Base-by-base conservation (phyloP, 768 basidiomycete species). In the Daedaleopsis nitida region DNA sequence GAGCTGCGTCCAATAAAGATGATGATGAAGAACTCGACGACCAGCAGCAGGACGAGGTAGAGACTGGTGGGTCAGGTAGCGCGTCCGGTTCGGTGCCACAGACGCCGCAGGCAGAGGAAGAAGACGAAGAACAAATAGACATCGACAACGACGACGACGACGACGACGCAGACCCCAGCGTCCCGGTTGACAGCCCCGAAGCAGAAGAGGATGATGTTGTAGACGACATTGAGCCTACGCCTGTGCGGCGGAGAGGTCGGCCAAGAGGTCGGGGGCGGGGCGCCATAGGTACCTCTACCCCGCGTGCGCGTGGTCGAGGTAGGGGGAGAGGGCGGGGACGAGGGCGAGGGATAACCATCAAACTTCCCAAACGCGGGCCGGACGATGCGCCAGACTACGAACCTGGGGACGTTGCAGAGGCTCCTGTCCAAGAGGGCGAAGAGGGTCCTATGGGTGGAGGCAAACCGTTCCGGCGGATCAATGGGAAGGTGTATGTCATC, bases 401-500 rank as follows among this genome's bases (percentile, higher is more conserved):
- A 35, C 71, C 66, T 1, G 76, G 55, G 23, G 78, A 67, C 17
- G 66, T 50, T 53, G 45, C 69, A 17, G 44, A 71, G 27, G 56
- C 42, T 3, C 24, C 16, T 37, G 49, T 42, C 17, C 48, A 56
- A 49, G 74, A 38, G 17, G 74, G 74, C 16, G 74, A 74, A 17
- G 81, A 83, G 55, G 72, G 67, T 6, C 63, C 69, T 4, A 58
- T 70, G 44, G 75, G 71, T 14, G 76, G 83, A 2, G 88, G 87
- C 0, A 90, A 89, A 65, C 86, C 88, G 1, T 91, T 88, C 77
- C 78, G 86, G 38, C 83, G 80, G 69, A 84, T 97, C 66, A 86
- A 88, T 39, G 93, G 89, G 11, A 80, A 85, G 65, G 81, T 85
- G 6, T 90, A 89, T 71, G 77, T 88, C 49, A 88, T 97, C 53